Evolutionary conservation across 495 filamentous ascomycete genomes (phyloP), one percentile per base, ranked within the genome.

Genomic region (Aspergillus sclerotioniger): DNA sequence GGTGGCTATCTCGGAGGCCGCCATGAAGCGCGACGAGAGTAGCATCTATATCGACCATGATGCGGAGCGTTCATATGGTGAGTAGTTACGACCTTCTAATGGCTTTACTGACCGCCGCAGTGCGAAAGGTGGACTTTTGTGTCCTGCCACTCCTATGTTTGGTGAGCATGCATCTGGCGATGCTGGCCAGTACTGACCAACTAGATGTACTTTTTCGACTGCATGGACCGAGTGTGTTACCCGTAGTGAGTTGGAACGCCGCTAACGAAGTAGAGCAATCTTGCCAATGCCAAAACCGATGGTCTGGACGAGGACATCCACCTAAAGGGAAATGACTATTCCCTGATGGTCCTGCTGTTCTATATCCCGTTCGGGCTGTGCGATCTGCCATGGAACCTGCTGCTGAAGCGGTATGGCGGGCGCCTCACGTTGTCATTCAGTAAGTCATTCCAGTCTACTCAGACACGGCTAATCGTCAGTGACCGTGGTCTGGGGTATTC

Each of bases 321-420:
- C 31, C 80, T 90, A 61, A 66, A 76, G 35, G 67, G 73, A 6
- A 82, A 84, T 54, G 81, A 89, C 53, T 90, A 90, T 65, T 89
- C 89, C 56, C 77, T 82, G 19, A 77, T 89, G 7, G 69, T 90
- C 37, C 73, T 79, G n/a, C 81, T 90, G 35, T 90, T 91, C 73
- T 90, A 87, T 65, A 78, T 90, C 17, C 88, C 87, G 12, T 90
- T 88, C 58, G 85, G 88, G n/a, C 62, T 89, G 6, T 84, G 77
- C 49, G 83, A 84, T 29, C 81, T 82, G 74, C 32, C 59, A 82
- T 66, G 86, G 80, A 56, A 85, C 84, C 71, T 67, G 79, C 19
- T 84, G 75, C 56, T 87, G 81, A 78, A 87, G 79, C 67, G 82
- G 64, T 66, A 84, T 77, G 43, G 35, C 71, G 82, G 33, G 61